These are phyloP conservation scores for Ballota nigra DNA, from an alignment of 257 asterid genomes.

Conservation along the genomic window DNA sequence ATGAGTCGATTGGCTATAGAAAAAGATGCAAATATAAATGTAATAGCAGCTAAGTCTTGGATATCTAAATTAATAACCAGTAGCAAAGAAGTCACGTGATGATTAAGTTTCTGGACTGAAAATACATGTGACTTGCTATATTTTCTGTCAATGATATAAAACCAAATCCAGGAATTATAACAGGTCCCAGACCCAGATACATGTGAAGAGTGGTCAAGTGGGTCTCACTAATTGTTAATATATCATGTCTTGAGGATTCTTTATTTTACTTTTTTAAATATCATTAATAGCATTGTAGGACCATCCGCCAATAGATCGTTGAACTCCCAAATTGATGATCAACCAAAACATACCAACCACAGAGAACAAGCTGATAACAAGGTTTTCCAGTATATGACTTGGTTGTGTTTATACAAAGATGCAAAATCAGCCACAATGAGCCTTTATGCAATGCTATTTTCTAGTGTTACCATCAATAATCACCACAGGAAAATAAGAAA, in stretches of 20 bases:
- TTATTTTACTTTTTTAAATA: background rate
- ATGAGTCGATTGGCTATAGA: background rate
- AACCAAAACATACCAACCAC: background rate
- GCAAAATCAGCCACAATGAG: background rate
- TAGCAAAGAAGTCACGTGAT: background rate
- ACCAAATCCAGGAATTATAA: background rate
- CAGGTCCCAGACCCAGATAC: background rate
- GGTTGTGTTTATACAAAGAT: constrained; percentile 2
- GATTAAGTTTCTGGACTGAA: background rate
- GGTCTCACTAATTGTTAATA: background rate
- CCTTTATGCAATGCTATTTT: constrained; percentile 10
- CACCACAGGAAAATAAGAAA: background rate
- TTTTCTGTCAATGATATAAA: background rate
- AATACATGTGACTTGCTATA: background rate
- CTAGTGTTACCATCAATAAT: background rate
- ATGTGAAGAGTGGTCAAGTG: background rate
- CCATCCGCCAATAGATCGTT: background rate
- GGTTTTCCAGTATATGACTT: constrained; percentile 6
- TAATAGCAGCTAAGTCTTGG: background rate
- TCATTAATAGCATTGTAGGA: background rate
- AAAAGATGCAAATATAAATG: background rate
- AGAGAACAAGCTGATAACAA: constrained; percentile 4
- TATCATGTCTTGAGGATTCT: constrained; percentile 1
- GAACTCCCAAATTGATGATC: constrained; percentile 10
- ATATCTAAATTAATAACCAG: background rate